A percentile compares a stretch with the other conserved stretches of the same genome.
Conservation (phyloP, 2,329 filamentous ascomycete species). For the Berkeleyomyces basicola region DNA sequence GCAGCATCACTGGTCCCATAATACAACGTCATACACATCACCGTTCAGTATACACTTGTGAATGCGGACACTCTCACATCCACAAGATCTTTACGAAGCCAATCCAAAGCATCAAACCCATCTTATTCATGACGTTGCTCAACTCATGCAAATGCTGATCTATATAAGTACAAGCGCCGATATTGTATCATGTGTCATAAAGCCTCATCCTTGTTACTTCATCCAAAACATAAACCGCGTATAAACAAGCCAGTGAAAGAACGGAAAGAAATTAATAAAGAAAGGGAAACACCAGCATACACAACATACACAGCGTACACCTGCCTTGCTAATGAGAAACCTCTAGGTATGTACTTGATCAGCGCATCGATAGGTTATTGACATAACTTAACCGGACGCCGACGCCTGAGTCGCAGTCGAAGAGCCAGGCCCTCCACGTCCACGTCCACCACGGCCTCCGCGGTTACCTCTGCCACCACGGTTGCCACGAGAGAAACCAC, state of each 20-base stretch:
- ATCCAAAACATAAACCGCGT: not conserved
- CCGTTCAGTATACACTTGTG: no score
- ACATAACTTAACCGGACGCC: constrained; percentile 15
- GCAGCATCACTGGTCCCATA: no score
- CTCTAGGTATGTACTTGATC: not conserved
- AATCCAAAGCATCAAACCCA: not conserved
- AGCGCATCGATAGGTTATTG: not conserved
- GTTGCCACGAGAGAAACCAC: constrained; percentile 21
- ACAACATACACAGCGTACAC: not conserved
- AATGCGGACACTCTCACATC: no score
- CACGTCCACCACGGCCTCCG: constrained; percentile 22
- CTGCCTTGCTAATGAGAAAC: not conserved
- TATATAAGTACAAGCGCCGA: not conserved
- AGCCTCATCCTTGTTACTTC: not conserved
- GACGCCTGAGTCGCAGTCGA: not conserved
- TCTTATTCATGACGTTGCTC: not conserved
- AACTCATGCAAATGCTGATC: not conserved
- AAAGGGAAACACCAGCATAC: not conserved
- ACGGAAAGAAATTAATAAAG: not conserved
- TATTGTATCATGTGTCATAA: not conserved
- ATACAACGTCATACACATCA: no score
- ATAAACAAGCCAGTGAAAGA: not conserved
- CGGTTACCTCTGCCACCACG: constrained; percentile 20
- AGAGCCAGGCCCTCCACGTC: constrained; percentile 19
- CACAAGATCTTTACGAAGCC: not conserved